Percentiles rank a stretch among this genome's conserved stretches.
These are phyloP conservation scores for Yarrowia osloensis DNA, from an alignment of 805 yeast genomes.

Conservation along the genomic window DNA sequence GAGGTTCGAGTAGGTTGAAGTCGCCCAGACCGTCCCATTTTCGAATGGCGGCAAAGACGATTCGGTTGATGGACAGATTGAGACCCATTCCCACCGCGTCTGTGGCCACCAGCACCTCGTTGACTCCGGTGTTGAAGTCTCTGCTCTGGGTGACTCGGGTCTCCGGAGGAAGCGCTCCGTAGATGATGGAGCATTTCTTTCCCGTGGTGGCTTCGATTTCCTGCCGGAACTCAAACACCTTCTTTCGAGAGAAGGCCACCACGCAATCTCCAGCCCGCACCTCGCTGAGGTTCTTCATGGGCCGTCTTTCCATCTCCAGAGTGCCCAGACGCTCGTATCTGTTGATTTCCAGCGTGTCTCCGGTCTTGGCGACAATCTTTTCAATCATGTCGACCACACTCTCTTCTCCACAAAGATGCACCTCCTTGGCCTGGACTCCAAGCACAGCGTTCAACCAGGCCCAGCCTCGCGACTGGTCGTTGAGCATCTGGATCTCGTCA, in stretches of 20 bases:
- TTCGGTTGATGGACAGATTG: constrained; percentile 77
- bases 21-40: constrained; percentile 45
- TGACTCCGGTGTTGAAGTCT: constrained; percentile 74
- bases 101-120: constrained; percentile 86
- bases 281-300: constrained; percentile 33
- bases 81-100: constrained; percentile 99
- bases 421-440: constrained; percentile 81
- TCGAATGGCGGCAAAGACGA: constrained; percentile 65
- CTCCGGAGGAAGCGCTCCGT: constrained; percentile 96
- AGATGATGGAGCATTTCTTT: constrained; percentile 79
- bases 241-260: constrained; percentile 78
- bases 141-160: constrained; percentile 82
- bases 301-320: constrained; percentile 36
- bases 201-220: constrained; percentile 63
- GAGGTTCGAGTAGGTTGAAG: constrained; percentile 56
- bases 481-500: constrained; percentile 96
- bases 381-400: constrained; percentile 71
- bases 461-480: constrained; percentile 76
- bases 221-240: constrained; percentile 68
- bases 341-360: constrained; percentile 75
- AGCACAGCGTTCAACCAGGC: constrained; percentile 93
- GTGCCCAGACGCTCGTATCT: constrained; percentile 64
- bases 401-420: constrained; percentile 93
- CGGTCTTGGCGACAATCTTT: constrained; percentile 63
- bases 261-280: constrained; percentile 81